A percentile compares a stretch with the other conserved stretches of the same genome.
These are phyloP conservation scores for Breynia disticha DNA, from an alignment of 441 rosid genomes.

Conservation along the genomic window DNA sequence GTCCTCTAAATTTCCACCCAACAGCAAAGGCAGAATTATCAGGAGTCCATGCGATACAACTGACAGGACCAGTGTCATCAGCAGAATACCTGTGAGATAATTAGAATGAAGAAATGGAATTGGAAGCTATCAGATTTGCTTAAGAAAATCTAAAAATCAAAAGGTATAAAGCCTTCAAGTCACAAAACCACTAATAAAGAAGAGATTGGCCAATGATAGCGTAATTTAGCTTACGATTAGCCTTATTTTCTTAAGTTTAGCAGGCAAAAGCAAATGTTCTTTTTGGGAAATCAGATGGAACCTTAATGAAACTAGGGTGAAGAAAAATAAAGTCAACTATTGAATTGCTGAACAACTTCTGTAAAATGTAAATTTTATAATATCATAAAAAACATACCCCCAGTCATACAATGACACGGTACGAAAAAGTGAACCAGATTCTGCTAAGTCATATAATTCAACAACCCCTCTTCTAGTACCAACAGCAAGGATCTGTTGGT, in stretches of 20 bases:
- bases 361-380: conserved; percentile 9
- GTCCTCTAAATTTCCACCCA: conserved; percentile 97
- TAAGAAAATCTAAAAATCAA: conserved; percentile 1
- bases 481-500: conserved; percentile 91
- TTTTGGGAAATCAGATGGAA: not conserved
- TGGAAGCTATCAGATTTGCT: not conserved
- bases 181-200: conserved; percentile 1
- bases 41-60: conserved; percentile 93
- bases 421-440: conserved; percentile 64
- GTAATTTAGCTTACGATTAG: not conserved
- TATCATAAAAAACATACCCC: conserved; percentile 54
- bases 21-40: conserved; percentile 99
- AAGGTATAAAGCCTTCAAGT: not conserved
- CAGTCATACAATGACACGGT: conserved; percentile 82
- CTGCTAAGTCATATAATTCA: conserved; percentile 73
- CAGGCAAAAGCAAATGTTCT: conserved; percentile 4
- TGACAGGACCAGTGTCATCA: conserved; percentile 93
- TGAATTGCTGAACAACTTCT: conserved; percentile 11
- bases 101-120: not conserved
- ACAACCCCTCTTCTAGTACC: conserved; percentile 91
- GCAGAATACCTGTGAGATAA: conserved; percentile 61
- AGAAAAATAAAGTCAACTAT: conserved; percentile 1
- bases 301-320: too few species aligned
- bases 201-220: not conserved
- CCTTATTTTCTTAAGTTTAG: not conserved